Evolutionary conservation across 306 rosid genomes (phyloP), one percentile per base, ranked within the genome.

Genomic region (Cicer pinnatifidum): DNA sequence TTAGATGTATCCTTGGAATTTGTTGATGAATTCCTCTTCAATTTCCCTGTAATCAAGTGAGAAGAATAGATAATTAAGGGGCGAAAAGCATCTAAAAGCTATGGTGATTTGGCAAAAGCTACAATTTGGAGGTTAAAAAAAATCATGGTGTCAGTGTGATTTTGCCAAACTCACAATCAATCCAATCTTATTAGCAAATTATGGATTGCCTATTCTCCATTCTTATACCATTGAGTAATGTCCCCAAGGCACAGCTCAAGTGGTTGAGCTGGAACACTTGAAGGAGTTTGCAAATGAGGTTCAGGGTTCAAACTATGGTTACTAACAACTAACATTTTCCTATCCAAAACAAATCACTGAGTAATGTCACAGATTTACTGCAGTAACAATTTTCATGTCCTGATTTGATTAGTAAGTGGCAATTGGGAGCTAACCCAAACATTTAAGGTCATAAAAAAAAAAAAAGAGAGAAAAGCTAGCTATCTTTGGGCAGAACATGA

Each of bases 1-100:
- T 83, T 85, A 13, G 86, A 73, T 66, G 70, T 40, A 79, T 87
- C 97, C 61, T 76, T 85, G 61, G 82, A 86, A 58, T 77, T 84
- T 28, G 80, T 85, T 40, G 92, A 82, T 63, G 94, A 83, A 62
- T 47, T 88, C 75, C 84, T 74, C 84, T 87, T 82, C 69, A 75
- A 81, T 54, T 69, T 85, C 20, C 82, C 97, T 94, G 80, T 19
- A 69, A 72, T 51, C 76, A 80, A 67, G 67, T 60, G 9, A 57
- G 35, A 12, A 15, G 72, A 54, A 78, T 9, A 81, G 17, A n/a
- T 57, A 65, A 39, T 67, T 28, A 62, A 73, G 54, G 71, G 61
- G 41, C 57, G 38, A 57, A 64, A 66, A 28, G 54, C 67, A 76
- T 35, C 35, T 3, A 28, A 28, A 28, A 28, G 35, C 35, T 28